Conservation (phyloP, 2,329 filamentous ascomycete species). For the Botryotinia calthae region DNA sequence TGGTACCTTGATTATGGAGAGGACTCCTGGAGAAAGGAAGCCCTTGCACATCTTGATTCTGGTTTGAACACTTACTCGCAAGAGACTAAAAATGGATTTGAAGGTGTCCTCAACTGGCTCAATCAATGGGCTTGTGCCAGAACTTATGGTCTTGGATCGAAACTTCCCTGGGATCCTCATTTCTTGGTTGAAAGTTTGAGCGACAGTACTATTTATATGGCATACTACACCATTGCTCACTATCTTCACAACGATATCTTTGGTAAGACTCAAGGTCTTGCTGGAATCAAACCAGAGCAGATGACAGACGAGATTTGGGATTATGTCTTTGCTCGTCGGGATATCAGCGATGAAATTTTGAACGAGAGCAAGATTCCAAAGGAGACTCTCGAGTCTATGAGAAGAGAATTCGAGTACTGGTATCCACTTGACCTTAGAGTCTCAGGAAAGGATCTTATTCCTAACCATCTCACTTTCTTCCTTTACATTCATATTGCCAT, state of each 20-base stretch:
- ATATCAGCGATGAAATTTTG: constrained; percentile 64
- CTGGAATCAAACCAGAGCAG: constrained; percentile 74
- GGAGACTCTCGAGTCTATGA: constrained; percentile 73
- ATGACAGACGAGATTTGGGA: constrained; percentile 97
- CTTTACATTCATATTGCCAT: constrained; percentile 91
- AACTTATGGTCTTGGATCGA: constrained; percentile 88
- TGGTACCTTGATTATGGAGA: constrained; percentile 98
- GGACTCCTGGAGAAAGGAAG: constrained; percentile 77
- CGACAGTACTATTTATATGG: constrained; percentile 91
- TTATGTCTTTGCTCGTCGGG: constrained; percentile 80
- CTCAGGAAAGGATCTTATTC: constrained; percentile 89
- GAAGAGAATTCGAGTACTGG: constrained; percentile 93
- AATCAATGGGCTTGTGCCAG: constrained; percentile 94
- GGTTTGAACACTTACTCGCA: constrained; percentile 76
- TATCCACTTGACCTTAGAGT: constrained; percentile 88
- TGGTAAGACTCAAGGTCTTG: constrained; percentile 65
- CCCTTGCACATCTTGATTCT: constrained; percentile 69
- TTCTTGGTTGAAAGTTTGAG: constrained; percentile 91
- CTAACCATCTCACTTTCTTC: constrained; percentile 94
- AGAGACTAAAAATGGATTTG: constrained; percentile 77
- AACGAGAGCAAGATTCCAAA: constrained; percentile 67
- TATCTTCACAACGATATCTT: constrained; percentile 82
- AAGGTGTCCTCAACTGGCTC: constrained; percentile 86
- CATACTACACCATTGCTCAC: constrained; percentile 67
- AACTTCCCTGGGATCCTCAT: constrained; percentile 87